Base-by-base conservation (phyloP, 805 yeast genomes). In the Nakazawaea ishiwadae region DNA sequence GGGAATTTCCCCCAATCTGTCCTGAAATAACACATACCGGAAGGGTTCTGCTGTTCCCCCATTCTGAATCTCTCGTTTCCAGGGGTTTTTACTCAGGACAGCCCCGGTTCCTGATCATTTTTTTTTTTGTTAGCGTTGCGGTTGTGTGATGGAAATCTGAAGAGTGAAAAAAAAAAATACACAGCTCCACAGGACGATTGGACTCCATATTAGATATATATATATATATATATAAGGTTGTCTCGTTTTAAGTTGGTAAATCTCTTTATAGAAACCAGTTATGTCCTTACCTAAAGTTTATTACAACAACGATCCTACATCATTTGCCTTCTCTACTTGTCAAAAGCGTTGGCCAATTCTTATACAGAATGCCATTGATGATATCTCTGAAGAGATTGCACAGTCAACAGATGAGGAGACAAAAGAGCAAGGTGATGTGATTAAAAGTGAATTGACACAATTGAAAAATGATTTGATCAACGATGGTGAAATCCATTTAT, bases 271-370 rank as follows among this genome's bases (percentile, higher is more conserved):
- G n/a, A n/a, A n/a, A n/a, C n/a, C n/a, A n/a, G n/a, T n/a, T n/a
- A n/a, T n/a, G n/a, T 21, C 37, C 4, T 34, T 73, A 44, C 83
- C 84, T 5, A 53, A 53, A 4, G 66, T 69, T 4, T 85, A 82
- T 58, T 68, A 62, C 56, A 86, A 84, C 59, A 73, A 73, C 56
- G 95, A 88, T 54, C 60, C 68, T 29, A 73, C 71, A 44, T 85
- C 96, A 3, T 93, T 93, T 59, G 98, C 96, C 8, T 79, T 74
- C 55, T 69, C 77, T 27, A 89, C 98, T 0, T 84, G 86, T 8
- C 71, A 77, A 48, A 68, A 69, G 28, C 80, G 99, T 60, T 93
- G 98, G 97, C 91, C 96, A 21, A 78, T 77, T 42, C 87, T 93
- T 49, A 55, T 90, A 35, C 69, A 74, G 21, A 84, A 81, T 16